phyloP scores from a whole-genome alignment of 2,329 filamentous ascomycete genomes.

The Penicillium sp. region DNA sequence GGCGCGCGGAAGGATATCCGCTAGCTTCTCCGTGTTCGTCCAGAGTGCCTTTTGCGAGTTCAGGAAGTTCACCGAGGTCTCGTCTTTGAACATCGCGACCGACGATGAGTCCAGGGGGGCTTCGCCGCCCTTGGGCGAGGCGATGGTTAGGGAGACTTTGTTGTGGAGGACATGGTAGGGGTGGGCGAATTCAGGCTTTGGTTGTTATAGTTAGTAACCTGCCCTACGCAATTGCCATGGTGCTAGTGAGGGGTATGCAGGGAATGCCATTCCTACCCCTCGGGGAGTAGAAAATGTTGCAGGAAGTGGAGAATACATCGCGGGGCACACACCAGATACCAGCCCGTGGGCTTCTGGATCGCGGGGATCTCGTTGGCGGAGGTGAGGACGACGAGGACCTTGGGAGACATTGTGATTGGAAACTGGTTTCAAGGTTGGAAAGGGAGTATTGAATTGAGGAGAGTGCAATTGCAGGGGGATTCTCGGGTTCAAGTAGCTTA shows the following conservation, averaged over 20 bases:
- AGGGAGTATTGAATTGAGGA: neutral
- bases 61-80: slow-evolving; percentile 54
- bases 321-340: slow-evolving; percentile 59
- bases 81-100: slow-evolving; percentile 58
- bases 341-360: slow-evolving; percentile 59
- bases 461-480: no score
- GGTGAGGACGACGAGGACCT: slow-evolving; percentile 69
- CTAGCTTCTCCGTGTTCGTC: slow-evolving; percentile 61
- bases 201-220: neutral
- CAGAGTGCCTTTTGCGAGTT: slow-evolving; percentile 58
- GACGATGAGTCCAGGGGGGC: slow-evolving; percentile 62
- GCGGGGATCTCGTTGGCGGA: slow-evolving; percentile 53
- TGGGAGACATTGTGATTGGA: slow-evolving; percentile 43
- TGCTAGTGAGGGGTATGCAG: neutral
- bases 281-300: neutral
- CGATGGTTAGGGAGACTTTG: slow-evolving; percentile 56
- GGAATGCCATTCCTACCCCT: no score
- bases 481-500: neutral
- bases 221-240: neutral
- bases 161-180: slow-evolving; percentile 59
- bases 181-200: slow-evolving; percentile 60
- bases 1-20: slow-evolving; percentile 55
- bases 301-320: neutral
- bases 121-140: slow-evolving; percentile 61
- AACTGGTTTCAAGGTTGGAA: no score